Base-by-base conservation (phyloP, 139 green algal genomes). In the Chlamydomonas schloesseri region DNA sequence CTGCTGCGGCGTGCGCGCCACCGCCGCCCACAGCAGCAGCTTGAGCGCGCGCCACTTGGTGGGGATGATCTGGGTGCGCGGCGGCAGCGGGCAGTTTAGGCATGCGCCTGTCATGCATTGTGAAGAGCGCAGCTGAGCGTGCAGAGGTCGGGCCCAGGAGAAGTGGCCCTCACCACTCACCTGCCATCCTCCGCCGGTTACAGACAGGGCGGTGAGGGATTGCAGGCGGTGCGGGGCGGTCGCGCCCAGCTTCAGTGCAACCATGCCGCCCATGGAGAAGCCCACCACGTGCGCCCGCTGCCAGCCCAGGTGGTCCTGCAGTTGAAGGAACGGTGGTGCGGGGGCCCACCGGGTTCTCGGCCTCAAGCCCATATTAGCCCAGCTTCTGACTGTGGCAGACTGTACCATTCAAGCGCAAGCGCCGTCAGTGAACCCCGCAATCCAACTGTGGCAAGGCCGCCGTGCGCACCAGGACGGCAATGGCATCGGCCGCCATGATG, bases 251-350 rank as follows among this genome's bases (percentile, higher is more conserved):
- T 88, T 82, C 17, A 67, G 78, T 3, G 89, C 88, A 24, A 95
- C 82, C 93, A 96, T 96, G 37, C 86, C 93, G 14, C 93, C 93
- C 93, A 96, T 95, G 46, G 82, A 92, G 87, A 94, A 93, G 2
- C 93, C 93, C 33, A 96, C 88, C 34, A 95, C 75, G 82, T 96
- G 93, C 1, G 91, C 91, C 5, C 67, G 31, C 0, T 57, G 46
- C 93, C 92, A 96, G 1, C 85, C 57, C 57, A 95, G 33, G 9
- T 91, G 65, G n/a, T 95, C 89, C 93, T 96, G 89, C 74, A 2
- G 60, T n/a, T n/a, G n/a, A n/a, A n/a, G n/a, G n/a, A n/a, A n/a
- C n/a, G n/a, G n/a, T n/a, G n/a, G n/a, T n/a, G n/a, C n/a, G n/a
- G n/a, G n/a, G n/a, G n/a, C n/a, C n/a, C n/a, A n/a, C n/a, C n/a